Base-by-base conservation (phyloP, 257 asterid species). In the Lithospermum erythrorhizon region DNA sequence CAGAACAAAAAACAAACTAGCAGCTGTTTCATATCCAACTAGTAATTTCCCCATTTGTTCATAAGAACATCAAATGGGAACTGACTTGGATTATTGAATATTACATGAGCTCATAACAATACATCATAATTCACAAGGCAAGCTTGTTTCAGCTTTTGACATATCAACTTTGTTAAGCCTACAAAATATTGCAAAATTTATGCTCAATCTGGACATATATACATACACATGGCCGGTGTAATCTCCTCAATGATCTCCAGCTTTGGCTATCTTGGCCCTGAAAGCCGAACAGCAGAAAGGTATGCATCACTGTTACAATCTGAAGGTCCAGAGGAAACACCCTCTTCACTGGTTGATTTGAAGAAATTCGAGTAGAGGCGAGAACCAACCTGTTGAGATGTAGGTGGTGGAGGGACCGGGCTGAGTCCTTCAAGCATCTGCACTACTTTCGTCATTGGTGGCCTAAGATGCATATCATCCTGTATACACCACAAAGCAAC, bases 401-500 rank as follows among this genome's bases (percentile, higher is more conserved):
- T 69, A 6, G 98, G 98, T 8, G 97, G 98, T 37, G 67, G 73
- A 10, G 87, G 85, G 59, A 83, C 96, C 3, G 81, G 81, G 65
- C 83, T 74, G 17, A 91, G 72, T 55, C 97, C 94, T 76, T 93
- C 98, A 0, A 93, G 94, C 97, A 93, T 93, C 68, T 89, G 98
- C 57, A 86, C 97, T 9, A 89, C 95, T 76, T 81, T 88, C 1
- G 84, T 72, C 98, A 91, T 91, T 6, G 98, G 75, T 35, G 98
- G 98, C 45, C 98, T 66, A 3, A 84, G 76, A 59, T 52, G 41
- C 98, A 86, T 86, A 52, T 91, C 97, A 41, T 91, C 97, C 66
- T 91, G 96, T 68, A 91, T 89, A 77, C 98, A 93, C 98, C 98
- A 93, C 77, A 93, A 65, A 37, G 97, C 95, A 14, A 93, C 95